Conservation (phyloP, 2,329 filamentous ascomycete genomes). For the Thermoascus crustaceus region DNA sequence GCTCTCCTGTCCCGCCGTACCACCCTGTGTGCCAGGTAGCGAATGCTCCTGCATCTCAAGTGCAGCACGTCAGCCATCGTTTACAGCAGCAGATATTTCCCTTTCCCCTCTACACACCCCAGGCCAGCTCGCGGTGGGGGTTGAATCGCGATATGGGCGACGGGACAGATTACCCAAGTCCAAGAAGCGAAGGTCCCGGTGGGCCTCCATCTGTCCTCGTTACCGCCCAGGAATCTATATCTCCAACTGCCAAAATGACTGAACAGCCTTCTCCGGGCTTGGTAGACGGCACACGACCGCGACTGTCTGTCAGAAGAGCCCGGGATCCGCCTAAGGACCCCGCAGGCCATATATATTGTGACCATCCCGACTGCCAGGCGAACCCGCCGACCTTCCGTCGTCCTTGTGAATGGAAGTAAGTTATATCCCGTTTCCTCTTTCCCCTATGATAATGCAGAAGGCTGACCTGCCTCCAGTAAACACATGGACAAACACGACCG, state of each 20-base stretch:
- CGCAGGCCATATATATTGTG: constrained; percentile 71
- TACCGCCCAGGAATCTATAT: constrained; percentile 25
- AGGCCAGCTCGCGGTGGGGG: constrained; percentile 23
- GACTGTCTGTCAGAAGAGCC: constrained; percentile 34
- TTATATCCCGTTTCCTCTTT: constrained; percentile 18
- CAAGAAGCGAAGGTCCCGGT: constrained; percentile 35
- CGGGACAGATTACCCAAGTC: constrained; percentile 36
- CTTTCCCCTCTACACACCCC: constrained; percentile 10
- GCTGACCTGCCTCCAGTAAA: constrained; percentile 51
- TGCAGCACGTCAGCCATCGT: constrained; percentile 9
- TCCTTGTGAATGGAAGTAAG: constrained; percentile 92
- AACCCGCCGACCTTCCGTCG: constrained; percentile 61
- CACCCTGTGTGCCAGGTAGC: no score
- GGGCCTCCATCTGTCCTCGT: constrained; percentile 28
- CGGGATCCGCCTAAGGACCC: constrained; percentile 53
- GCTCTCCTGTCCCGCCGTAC: no score
- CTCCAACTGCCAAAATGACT: constrained; percentile 28
- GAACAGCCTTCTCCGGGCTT: constrained; percentile 23
- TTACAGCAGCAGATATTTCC: constrained; percentile 6
- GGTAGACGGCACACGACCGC: constrained; percentile 30
- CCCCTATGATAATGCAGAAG: constrained; percentile 15
- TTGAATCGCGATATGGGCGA: constrained; percentile 31
- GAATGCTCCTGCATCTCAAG: constrained; percentile 6
- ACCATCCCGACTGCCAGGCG: constrained; percentile 59
- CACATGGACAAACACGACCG: constrained; percentile 98